These are phyloP conservation scores for Phanerochaete carnosa DNA, from an alignment of 768 basidiomycete species.

Conservation along the genomic window DNA sequence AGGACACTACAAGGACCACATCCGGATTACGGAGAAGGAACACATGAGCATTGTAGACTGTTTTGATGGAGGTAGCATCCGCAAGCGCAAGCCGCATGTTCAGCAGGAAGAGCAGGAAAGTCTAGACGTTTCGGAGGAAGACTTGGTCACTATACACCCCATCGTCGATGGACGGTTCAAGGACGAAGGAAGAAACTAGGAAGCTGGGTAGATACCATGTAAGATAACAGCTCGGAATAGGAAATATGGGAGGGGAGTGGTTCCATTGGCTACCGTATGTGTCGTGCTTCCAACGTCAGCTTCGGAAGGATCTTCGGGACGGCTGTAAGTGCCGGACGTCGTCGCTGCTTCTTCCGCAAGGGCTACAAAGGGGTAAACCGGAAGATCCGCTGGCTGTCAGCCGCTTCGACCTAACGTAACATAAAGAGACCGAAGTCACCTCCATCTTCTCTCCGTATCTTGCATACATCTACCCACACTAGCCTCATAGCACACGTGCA, in stretches of 20 bases:
- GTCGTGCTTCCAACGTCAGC: neutral
- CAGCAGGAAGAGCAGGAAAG: constrained; percentile 11
- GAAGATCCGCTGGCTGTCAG: neutral
- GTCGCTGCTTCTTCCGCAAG: no score
- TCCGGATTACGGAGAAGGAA: constrained; percentile 60
- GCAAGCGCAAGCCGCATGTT: constrained; percentile 10
- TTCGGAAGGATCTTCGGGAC: neutral
- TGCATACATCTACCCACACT: neutral
- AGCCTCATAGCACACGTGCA: neutral
- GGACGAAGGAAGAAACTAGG: constrained; percentile 25
- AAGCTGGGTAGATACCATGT: neutral
- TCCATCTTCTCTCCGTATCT: no score
- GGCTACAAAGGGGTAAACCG: neutral
- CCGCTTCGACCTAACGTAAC: no score
- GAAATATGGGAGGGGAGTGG: neutral
- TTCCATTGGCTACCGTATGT: neutral
- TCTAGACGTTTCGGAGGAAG: constrained; percentile 18
- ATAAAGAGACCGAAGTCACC: no score
- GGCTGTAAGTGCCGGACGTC: neutral
- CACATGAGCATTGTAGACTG: constrained; percentile 79
- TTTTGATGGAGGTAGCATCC: constrained; percentile 50
- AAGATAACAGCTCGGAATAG: neutral
- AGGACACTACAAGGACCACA: constrained; percentile 53
- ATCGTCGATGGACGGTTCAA: constrained; percentile 33
- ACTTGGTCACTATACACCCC: constrained; percentile 29